A percentile compares a stretch with the other conserved stretches of the same genome.
These are phyloP conservation scores for Hypoxylon lienhwacheense DNA, from an alignment of 495 filamentous ascomycete genomes.

Conservation along the genomic window DNA sequence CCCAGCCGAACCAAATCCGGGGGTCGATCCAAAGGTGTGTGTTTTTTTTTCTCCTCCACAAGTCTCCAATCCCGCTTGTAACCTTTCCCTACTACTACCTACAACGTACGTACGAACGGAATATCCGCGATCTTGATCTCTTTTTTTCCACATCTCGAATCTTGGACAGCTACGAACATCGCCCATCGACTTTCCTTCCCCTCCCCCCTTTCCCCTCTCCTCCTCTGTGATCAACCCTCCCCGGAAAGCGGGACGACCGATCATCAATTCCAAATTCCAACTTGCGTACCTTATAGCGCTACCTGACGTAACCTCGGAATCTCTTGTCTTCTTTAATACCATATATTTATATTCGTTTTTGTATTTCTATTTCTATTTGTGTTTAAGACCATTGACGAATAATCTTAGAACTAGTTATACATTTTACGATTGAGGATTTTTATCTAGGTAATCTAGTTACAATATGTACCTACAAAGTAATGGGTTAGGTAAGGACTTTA, in stretches of 20 bases:
- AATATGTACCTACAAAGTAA: too few relatives aligned
- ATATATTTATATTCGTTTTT: neutral
- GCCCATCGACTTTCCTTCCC: neutral
- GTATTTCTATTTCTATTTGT: too few relatives aligned
- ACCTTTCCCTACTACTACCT: too few relatives aligned
- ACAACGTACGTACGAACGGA: too few relatives aligned
- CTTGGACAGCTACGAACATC: neutral
- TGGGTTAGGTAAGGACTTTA: too few relatives aligned
- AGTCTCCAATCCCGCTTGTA: constrained; percentile 7
- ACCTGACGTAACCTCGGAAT: neutral
- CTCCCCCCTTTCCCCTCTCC: too few relatives aligned
- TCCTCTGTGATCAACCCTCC: too few relatives aligned
- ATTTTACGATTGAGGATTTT: too few relatives aligned
- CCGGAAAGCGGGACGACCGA: neutral
- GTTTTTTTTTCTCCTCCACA: too few relatives aligned
- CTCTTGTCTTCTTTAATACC: neutral
- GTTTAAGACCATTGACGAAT: too few relatives aligned
- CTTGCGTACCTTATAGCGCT: neutral
- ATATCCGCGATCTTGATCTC: constrained; percentile 15
- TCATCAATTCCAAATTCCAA: constrained; percentile 7
- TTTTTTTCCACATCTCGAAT: neutral
- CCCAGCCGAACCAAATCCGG: constrained; percentile 8
- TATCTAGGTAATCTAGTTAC: too few relatives aligned
- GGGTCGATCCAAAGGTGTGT: too few relatives aligned
- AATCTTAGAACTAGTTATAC: neutral